These are phyloP conservation scores for Dactylorhiza incarnata DNA, from an alignment of 106 monocot genomes.

Conservation along the genomic window DNA sequence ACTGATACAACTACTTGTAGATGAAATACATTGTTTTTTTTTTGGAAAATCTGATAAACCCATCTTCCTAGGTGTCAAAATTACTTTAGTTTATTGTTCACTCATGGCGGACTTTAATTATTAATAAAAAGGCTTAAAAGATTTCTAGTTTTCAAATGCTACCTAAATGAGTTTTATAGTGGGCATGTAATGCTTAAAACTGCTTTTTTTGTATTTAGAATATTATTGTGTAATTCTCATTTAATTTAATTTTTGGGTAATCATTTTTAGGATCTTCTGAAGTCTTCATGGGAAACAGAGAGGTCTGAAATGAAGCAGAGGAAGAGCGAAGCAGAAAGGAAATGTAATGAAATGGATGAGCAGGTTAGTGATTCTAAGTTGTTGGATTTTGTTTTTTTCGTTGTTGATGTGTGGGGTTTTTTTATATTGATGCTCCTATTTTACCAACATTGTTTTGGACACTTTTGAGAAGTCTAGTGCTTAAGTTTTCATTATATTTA, in stretches of 20 bases:
- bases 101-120: neutral
- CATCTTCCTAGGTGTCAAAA: neutral
- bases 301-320: slow-evolving; percentile 32
- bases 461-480: neutral
- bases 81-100: neutral
- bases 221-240: too few relatives aligned
- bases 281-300: slow-evolving; percentile 54
- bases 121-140: neutral
- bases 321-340: slow-evolving; percentile 57
- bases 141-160: neutral
- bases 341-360: slow-evolving; percentile 69
- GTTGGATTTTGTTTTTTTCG: neutral
- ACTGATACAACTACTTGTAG: too few relatives aligned
- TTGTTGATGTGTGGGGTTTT: neutral
- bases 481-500: neutral
- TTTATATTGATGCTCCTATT: neutral
- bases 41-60: neutral
- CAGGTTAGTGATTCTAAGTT: slow-evolving; percentile 37
- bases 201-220: neutral
- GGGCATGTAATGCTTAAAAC: neutral
- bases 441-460: neutral
- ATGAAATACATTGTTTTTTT: neutral
- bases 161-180: neutral
- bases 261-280: slow-evolving; percentile 44
- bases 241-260: slow-evolving; percentile 5